phyloP scores from a whole-genome alignment of 2,329 filamentous ascomycete genomes.

The Dactylellina leptospora region DNA sequence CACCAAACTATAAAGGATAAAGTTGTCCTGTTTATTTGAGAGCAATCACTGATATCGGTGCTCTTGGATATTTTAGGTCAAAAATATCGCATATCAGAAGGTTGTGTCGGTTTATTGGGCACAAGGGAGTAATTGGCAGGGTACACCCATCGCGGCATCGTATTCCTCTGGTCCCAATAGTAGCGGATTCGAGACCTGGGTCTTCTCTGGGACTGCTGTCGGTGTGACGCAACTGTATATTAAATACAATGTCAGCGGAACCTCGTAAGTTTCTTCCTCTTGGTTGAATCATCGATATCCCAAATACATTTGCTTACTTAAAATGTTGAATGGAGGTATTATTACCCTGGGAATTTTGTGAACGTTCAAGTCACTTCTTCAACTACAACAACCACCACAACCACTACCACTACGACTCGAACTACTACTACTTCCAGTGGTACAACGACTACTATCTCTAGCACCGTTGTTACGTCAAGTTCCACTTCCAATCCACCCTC shows the following conservation, averaged over 20 bases:
- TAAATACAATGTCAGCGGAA: slow-evolving; percentile 57
- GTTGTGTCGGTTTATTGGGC: slow-evolving; percentile 56
- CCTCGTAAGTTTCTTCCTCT: slow-evolving; percentile 40
- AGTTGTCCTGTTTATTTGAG: no score
- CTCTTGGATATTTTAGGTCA: slow-evolving; percentile 50
- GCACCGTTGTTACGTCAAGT: slow-evolving; percentile 7
- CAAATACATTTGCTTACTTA: no score
- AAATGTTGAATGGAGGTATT: slow-evolving; percentile 53
- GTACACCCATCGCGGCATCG: slow-evolving; percentile 53
- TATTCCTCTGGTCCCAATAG: slow-evolving; percentile 53
- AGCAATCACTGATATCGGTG: background rate
- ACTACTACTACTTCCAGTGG: slow-evolving; percentile 13
- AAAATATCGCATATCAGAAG: slow-evolving; percentile 57
- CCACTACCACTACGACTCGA: slow-evolving; percentile 5
- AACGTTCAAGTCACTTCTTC: slow-evolving; percentile 55
- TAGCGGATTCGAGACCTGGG: slow-evolving; percentile 57
- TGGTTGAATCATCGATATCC: background rate
- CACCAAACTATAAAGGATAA: background rate
- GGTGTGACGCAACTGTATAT: slow-evolving; percentile 58
- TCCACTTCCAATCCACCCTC: background rate
- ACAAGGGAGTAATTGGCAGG: slow-evolving; percentile 55
- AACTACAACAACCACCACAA: slow-evolving; percentile 10
- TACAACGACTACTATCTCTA: slow-evolving; percentile 22
- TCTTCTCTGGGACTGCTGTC: slow-evolving; percentile 56
- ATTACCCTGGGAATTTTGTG: slow-evolving; percentile 57